Evolutionary conservation across 208 protist genomes (phyloP), one percentile per base, ranked within the genome.

Genomic region (Herpetomonas tarakana): DNA sequence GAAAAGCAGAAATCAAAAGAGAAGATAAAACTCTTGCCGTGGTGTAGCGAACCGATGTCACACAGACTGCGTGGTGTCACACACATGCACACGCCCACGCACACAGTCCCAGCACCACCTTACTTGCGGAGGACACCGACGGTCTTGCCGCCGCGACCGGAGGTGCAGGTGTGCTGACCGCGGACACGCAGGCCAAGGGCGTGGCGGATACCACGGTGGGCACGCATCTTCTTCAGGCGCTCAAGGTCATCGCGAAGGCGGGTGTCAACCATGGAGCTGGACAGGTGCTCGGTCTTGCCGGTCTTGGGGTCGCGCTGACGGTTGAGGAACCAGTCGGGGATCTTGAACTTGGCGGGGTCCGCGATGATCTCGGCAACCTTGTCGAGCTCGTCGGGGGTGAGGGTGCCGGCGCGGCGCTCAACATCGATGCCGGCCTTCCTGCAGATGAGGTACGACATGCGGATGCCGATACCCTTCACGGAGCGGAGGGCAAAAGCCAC

Each of bases 151-250:
- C 88, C 83, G 76, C 99, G 97, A 66, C 98, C 98, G 56, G 98
- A 99, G 45, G 98, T 99, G 96, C 99, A 99, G 29, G 99, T 99
- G 91, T 99, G 98, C 94, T 99, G 99, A 82, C 99, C 99, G 82
- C 99, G 96, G 64, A 99, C 98, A 68, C 97, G 96, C 55, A 99
- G 85, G 64, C 97, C 97, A 79, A 94, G 99, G 70, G 90, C 87
- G 89, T 99, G 99, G 74, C 99, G 95, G 47, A 99, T 83, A 99
- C 98, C 98, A 84, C 98, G 86, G 83, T 99, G 95, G 49, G 85
- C 84, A 55, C 97, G 88, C 68, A 99, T 99, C 93, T 99, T 99
- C 91, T 99, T 99, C 70, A 99, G 86, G 70, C 98, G 89, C 92
- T 99, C 98, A 44, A 99, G 82, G 76, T 99, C 99, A 59, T 99